phyloP scores from a whole-genome alignment of 768 basidiomycete species.

The Inosperma sp. region DNA sequence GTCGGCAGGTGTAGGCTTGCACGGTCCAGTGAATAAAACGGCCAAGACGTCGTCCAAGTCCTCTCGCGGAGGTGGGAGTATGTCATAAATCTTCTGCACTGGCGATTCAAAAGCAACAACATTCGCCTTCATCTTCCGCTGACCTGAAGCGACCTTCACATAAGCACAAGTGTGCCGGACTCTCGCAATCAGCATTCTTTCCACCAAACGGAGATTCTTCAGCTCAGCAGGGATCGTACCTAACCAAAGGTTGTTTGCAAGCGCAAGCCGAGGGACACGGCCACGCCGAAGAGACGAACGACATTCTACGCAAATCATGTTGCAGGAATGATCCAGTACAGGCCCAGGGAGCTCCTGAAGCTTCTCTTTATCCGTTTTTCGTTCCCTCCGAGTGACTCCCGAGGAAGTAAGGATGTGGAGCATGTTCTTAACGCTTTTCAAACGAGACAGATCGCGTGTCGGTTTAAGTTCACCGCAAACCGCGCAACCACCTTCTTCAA shows the following conservation, averaged over 20 bases:
- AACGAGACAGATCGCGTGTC: conserved; percentile 12
- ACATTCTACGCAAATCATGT: conserved; percentile 11
- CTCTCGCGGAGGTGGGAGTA: conserved; percentile 17
- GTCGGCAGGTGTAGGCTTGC: conserved; percentile 12
- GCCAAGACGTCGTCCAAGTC: conserved; percentile 24
- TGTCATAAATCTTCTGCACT: conserved; percentile 17
- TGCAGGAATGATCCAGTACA: conserved; percentile 12
- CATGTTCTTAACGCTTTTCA: conserved; percentile 11
- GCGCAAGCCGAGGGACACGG: conserved; percentile 9
- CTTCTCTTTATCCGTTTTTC: not conserved
- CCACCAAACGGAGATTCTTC: conserved; percentile 21
- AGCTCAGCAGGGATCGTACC: conserved; percentile 28
- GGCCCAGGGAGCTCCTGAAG: conserved; percentile 11
- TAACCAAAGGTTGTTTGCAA: conserved; percentile 33
- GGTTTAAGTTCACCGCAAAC: conserved; percentile 26
- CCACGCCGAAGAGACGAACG: not conserved
- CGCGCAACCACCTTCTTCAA: conserved; percentile 30
- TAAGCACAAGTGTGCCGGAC: conserved; percentile 26
- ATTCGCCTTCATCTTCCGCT: conserved; percentile 25
- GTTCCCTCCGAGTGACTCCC: conserved; percentile 9
- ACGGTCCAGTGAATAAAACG: conserved; percentile 12
- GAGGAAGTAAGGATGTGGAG: conserved; percentile 3
- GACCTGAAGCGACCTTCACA: conserved; percentile 23
- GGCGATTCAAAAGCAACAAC: conserved; percentile 23
- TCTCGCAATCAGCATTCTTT: conserved; percentile 22